Percentiles rank a stretch among this genome's conserved stretches.
Conservation (phyloP, 352 stramenopile genomes). For the Pythium dissotocum region DNA sequence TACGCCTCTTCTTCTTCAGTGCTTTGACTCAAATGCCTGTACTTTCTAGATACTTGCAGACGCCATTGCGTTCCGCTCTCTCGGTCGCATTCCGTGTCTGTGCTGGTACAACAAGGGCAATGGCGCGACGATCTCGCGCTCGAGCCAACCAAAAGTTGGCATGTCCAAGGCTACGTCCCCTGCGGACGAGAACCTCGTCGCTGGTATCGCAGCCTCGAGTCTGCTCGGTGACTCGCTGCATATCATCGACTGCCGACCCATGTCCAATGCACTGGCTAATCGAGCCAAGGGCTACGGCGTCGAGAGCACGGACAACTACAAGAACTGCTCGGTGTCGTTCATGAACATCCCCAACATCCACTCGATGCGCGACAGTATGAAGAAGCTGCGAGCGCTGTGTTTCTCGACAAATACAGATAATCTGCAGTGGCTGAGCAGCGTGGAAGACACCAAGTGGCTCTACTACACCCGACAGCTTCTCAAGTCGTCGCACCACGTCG, state of each 20-base stretch:
- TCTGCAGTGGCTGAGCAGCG: slow-evolving; percentile 86
- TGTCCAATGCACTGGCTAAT: slow-evolving; percentile 78
- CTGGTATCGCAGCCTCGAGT: slow-evolving; percentile 64
- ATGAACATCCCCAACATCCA: slow-evolving; percentile 99
- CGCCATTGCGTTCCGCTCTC: slow-evolving; percentile 68
- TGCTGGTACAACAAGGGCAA: slow-evolving; percentile 76
- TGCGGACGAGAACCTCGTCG: slow-evolving; percentile 70
- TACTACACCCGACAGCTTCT: slow-evolving; percentile 94
- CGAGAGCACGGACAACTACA: slow-evolving; percentile 96
- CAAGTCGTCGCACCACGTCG: slow-evolving; percentile 90
- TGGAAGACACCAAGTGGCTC: slow-evolving; percentile 98
- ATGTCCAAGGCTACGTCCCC: slow-evolving; percentile 79
- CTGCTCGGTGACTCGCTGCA: slow-evolving; percentile 67
- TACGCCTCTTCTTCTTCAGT: background rate
- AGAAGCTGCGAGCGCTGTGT: slow-evolving; percentile 70
- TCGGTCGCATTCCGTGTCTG: slow-evolving; percentile 70
- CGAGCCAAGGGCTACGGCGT: slow-evolving; percentile 93
- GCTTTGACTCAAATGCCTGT: too few relatives aligned
- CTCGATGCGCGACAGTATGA: slow-evolving; percentile 94
- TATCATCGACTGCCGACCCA: slow-evolving; percentile 83
- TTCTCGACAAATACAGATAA: slow-evolving; percentile 89
- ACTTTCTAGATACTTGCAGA: slow-evolving; percentile 55
- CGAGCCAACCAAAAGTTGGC: slow-evolving; percentile 80
- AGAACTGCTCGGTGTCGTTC: slow-evolving; percentile 93
- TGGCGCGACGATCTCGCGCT: slow-evolving; percentile 68